A percentile compares a stretch with the other conserved stretches of the same genome.
Evolutionary conservation across 2,329 filamentous ascomycete species (phyloP).

Genomic region (Fusarium sp.): DNA sequence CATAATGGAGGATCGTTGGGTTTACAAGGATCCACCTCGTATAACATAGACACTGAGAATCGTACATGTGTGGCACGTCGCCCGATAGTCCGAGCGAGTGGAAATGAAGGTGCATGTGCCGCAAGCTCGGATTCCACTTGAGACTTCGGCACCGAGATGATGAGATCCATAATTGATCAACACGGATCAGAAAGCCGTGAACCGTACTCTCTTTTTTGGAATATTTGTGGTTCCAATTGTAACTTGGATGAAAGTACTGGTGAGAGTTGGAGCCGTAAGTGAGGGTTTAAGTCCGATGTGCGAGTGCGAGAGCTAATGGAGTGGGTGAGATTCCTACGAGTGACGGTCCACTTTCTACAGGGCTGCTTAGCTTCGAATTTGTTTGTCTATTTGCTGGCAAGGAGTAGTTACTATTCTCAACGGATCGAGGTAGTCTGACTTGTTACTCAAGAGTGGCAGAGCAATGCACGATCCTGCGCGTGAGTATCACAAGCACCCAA

Average conservation of each 20-base stretch:
- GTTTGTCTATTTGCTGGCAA: neutral
- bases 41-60: neutral
- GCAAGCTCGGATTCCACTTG: neutral
- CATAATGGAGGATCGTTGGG: neutral
- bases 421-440: rapidly evolving
- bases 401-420: neutral
- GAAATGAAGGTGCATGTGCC: neutral
- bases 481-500: neutral
- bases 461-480: neutral
- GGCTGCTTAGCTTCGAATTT: neutral
- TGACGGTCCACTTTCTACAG: neutral
- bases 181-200: neutral
- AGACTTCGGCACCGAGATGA: neutral
- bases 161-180: neutral
- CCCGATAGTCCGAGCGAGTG: neutral
- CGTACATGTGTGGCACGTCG: neutral
- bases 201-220: neutral
- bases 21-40: neutral
- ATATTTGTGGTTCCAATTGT: rapidly evolving
- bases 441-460: neutral
- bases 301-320: neutral
- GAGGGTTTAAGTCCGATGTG: neutral
- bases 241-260: rapidly evolving
- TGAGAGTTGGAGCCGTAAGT: neutral
- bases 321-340: neutral